Evolutionary conservation across 768 basidiomycete genomes (phyloP), one percentile per base, ranked within the genome.

Genomic region (Russula vinacea): DNA sequence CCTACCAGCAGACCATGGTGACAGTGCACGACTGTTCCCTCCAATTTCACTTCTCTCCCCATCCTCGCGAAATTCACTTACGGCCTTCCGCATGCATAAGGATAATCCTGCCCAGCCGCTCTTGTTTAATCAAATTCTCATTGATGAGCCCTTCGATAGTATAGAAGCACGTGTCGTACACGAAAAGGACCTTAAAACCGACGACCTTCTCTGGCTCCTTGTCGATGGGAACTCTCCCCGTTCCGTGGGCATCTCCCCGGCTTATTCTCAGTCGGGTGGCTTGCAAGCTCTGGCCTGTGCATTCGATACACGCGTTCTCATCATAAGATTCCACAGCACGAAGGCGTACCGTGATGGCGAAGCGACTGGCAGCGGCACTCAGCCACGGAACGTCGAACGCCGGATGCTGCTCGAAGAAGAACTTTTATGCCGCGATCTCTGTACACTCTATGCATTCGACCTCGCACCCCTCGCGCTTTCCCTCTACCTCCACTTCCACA

Each of bases 381-480:
- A 54, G 68, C 54, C 62, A 42, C 33, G 64, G 62, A 39, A 65
- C 62, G 17, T 67, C 72, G 42, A 63, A 68, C 64, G 69, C 24
- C 70, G 72, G 24, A 26, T 72, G 44, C 37, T 71, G 13, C 73
- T 84, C 2, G 72, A 81, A 63, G 73, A 80, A 2, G 68, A 70
- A 7, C 69, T 87, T 29, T 74, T 87, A 3, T 81, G 79, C 70
- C 80, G 80, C 58, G 56, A 73, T 2, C 72, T 71, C 9, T 78
- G 78, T 52, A 77, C 79, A 16, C 70, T 84, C 50, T 80, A 78
- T 52, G 83, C 81, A 0, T 87, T 88, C 68, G 81, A 84, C 69
- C 76, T 85, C 67, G 82, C 70, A 1, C 78, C 78, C 0, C 71
- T 87, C 17, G 76, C 80, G 0, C 76, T 85, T 71, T 76, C 80